Evolutionary conservation across 805 yeast genomes (phyloP), one percentile per base, ranked within the genome.

Genomic region (Saccharomycopsis capsularis): DNA sequence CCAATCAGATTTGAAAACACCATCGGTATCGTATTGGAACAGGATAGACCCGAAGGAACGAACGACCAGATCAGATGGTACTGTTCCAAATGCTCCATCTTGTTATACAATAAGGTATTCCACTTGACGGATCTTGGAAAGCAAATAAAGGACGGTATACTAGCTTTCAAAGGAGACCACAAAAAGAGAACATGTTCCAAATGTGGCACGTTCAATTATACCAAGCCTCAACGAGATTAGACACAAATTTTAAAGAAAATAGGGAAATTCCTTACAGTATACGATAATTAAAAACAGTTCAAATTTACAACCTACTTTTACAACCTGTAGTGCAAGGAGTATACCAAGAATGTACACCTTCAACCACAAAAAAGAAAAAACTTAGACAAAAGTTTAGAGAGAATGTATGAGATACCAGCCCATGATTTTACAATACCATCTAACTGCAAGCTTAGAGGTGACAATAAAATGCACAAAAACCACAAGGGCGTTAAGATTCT

Each of bases 1-100:
- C 97, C 97, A 0, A 91, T 85, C 5, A 71, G 97, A 58, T 90
- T 78, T 62, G 84, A 83, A 2, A 70, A 90, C 58, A 88, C 96
- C 0, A 81, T 90, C 16, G 97, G 97, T 0, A 69, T 90, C 39
- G 97, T 90, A 2, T 84, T 90, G 16, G 97, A 90, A 60, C 96
- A 90, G 65, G 95, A 88, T 61, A 73, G 97, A 56, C 95, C 96
- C 0, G 68, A 68, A 44, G 86, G 77, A 1, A 68, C 74, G 21
- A 71, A 76, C 51, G 97, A 90, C 62, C 76, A 76, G 54, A 69
- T 89, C 58, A 73, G 96, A 58, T 90, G 96, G 96, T 90, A 90
- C 61, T 90, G 97, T 59, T 65, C 76, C 5, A 69, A 70, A 15
- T 90, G 97, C 67, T 67, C 66, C 48, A 75, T 75, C 34, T 68